Conservation (phyloP, 1,139 yeast genomes). For the Maudiozyma humilis region DNA sequence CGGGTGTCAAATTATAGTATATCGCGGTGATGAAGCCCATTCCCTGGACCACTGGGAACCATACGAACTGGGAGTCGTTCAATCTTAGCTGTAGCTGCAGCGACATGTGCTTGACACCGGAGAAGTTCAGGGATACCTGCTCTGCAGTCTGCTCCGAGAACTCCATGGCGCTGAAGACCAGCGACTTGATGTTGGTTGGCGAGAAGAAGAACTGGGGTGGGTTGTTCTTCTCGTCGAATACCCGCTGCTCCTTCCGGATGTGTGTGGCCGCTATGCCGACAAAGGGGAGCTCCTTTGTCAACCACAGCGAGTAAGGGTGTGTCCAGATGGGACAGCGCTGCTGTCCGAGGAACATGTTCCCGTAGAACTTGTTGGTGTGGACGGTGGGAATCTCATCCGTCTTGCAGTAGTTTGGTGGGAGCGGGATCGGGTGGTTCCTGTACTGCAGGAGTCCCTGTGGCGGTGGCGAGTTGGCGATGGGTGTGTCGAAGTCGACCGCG, state of each 20-base stretch:
- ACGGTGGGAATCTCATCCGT: constrained; percentile 39
- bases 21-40: constrained; percentile 66
- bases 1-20: constrained; percentile 47
- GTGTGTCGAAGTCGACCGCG: constrained; percentile 19
- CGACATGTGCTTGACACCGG: constrained; percentile 31
- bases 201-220: constrained; percentile 29
- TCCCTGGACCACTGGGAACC: constrained; percentile 47
- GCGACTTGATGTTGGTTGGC: constrained; percentile 24
- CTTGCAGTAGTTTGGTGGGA: constrained; percentile 40
- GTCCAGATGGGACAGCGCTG: constrained; percentile 66
- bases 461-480: constrained; percentile 39
- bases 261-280: constrained; percentile 63
- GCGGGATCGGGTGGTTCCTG: constrained; percentile 39
- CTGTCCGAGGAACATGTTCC: constrained; percentile 59
- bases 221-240: constrained; percentile 56
- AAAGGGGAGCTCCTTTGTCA: constrained; percentile 36
- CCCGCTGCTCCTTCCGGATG: constrained; percentile 48
- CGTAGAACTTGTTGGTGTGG: constrained; percentile 78
- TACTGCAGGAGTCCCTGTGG: constrained; percentile 45
- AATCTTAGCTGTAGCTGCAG: constrained; percentile 23
- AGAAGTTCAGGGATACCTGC: constrained; percentile 21
- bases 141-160: constrained; percentile 14
- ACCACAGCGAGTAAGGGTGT: constrained; percentile 77
- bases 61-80: constrained; percentile 22
- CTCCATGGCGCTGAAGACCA: constrained; percentile 33